Conservation (phyloP, 2,329 filamentous ascomycete genomes). For the Incumbomyces lentus region DNA sequence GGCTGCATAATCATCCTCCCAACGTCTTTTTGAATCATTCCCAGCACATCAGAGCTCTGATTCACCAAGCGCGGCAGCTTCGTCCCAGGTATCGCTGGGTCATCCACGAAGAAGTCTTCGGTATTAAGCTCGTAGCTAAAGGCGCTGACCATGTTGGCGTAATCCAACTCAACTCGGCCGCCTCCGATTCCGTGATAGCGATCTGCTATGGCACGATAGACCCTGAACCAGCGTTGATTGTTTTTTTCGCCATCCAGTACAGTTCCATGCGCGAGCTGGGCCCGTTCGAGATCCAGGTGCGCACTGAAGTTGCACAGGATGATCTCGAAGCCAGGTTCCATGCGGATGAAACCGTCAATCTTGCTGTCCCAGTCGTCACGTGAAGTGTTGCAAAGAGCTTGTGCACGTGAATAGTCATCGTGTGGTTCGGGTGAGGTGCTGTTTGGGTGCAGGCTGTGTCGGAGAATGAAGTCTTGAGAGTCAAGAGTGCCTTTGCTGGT, state of each 20-base stretch:
- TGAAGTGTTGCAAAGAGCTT: conserved; percentile 46
- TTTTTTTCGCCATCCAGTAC: background rate
- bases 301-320: conserved; percentile 55
- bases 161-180: conserved; percentile 36
- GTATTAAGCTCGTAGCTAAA: conserved; percentile 29
- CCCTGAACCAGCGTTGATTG: conserved; percentile 7
- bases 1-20: conserved; percentile 28
- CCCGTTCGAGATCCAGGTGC: conserved; percentile 28
- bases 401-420: conserved; percentile 44
- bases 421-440: conserved; percentile 15
- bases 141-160: conserved; percentile 39
- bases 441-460: conserved; percentile 26
- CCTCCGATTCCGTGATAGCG: conserved; percentile 23
- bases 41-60: conserved; percentile 25
- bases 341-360: conserved; percentile 56
- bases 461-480: conserved; percentile 53
- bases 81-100: conserved; percentile 26
- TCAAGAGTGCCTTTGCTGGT: conserved; percentile 56
- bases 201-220: conserved; percentile 12
- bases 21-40: conserved; percentile 35
- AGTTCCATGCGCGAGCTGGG: conserved; percentile 21
- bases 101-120: conserved; percentile 32
- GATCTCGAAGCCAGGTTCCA: conserved; percentile 62
- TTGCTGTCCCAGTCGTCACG: conserved; percentile 38
- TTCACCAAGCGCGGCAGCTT: conserved; percentile 26